phyloP scores from a whole-genome alignment of 345 rosid genomes.

The Cardiospermum halicacabum region DNA sequence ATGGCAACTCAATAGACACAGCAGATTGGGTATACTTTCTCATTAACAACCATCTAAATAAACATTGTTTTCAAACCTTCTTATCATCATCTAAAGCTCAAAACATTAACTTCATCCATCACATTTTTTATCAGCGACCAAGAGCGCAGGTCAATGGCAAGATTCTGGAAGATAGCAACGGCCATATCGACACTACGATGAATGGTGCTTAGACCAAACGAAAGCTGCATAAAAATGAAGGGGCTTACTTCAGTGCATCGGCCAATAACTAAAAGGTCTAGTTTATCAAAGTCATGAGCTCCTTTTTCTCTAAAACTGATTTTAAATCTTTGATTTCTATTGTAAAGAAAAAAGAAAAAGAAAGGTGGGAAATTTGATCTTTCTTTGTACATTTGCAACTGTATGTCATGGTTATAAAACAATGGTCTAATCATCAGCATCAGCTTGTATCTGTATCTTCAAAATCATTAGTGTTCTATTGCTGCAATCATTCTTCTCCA shows the following conservation, averaged over 20 bases:
- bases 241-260: conserved; percentile 10
- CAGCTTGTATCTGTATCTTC: conserved; percentile 13
- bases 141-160: conserved; percentile 85
- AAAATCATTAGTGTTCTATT: conserved; percentile 17
- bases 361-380: conserved; percentile 9
- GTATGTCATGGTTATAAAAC: conserved; percentile 6
- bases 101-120: background rate
- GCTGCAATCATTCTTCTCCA: background rate
- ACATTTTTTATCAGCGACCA: conserved; percentile 47
- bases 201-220: conserved; percentile 58
- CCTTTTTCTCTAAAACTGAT: conserved; percentile 8
- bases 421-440: conserved; percentile 18
- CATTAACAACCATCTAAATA: background rate
- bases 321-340: conserved; percentile 22
- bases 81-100: background rate
- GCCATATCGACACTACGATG: conserved; percentile 57
- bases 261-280: conserved; percentile 18
- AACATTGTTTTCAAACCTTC: background rate
- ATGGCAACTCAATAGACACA: conserved; percentile 80
- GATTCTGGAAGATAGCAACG: conserved; percentile 62
- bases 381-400: conserved; percentile 19
- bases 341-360: conserved; percentile 20
- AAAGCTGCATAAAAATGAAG: background rate
- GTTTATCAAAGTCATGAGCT: conserved; percentile 5
- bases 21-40: conserved; percentile 71